Evolutionary conservation across 2,329 filamentous ascomycete genomes (phyloP).

Genomic region (Cladosporium sphaerospermum): DNA sequence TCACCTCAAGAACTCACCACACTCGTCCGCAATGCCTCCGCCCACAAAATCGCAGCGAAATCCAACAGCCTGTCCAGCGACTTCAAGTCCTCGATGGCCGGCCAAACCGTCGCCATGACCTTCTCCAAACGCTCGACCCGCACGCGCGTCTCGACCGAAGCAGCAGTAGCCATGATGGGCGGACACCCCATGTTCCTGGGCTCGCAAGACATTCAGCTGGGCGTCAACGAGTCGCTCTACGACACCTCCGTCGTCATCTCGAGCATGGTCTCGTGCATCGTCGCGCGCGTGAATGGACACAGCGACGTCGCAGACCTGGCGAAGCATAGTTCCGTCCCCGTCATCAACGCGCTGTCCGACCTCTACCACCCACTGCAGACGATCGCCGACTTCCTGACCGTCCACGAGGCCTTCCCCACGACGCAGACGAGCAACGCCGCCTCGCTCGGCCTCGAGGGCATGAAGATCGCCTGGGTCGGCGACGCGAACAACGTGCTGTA

Average conservation of each 20-base stretch:
- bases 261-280: slow-evolving; percentile 52
- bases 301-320: slow-evolving; percentile 44
- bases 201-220: slow-evolving; percentile 92
- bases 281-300: slow-evolving; percentile 49
- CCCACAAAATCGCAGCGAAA: slow-evolving; percentile 73
- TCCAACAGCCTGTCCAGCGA: slow-evolving; percentile 51
- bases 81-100: slow-evolving; percentile 58
- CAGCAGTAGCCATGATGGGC: slow-evolving; percentile 78
- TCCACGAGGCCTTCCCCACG: slow-evolving; percentile 66
- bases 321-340: slow-evolving; percentile 43
- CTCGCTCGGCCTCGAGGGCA: slow-evolving; percentile 65
- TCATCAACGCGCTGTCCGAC: slow-evolving; percentile 64
- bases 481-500: slow-evolving; percentile 97
- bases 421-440: slow-evolving; percentile 28
- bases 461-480: slow-evolving; percentile 94
- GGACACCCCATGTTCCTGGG: slow-evolving; percentile 95
- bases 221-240: slow-evolving; percentile 91
- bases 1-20: slow-evolving; percentile 70
- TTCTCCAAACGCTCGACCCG: slow-evolving; percentile 95
- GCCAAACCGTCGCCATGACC: slow-evolving; percentile 86
- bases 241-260: slow-evolving; percentile 90
- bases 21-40: slow-evolving; percentile 74
- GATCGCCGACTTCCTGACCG: slow-evolving; percentile 88
- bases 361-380: slow-evolving; percentile 91
- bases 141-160: slow-evolving; percentile 89